Conservation (phyloP, 1,139 yeast species). For the Candida freyschussii region DNA sequence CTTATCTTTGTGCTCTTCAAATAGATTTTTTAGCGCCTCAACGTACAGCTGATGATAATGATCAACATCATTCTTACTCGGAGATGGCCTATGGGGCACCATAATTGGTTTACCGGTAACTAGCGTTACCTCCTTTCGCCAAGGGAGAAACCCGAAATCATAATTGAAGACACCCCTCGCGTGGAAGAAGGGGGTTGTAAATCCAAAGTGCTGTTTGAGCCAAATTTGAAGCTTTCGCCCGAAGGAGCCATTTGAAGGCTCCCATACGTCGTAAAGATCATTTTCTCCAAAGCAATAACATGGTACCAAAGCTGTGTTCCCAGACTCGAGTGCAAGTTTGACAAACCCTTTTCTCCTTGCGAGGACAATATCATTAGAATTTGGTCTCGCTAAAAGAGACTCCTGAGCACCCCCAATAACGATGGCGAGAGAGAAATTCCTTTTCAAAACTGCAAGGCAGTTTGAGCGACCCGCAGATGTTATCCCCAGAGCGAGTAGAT, state of each 20-base stretch:
- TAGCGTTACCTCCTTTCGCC: constrained; percentile 71
- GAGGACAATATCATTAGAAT: constrained; percentile 58
- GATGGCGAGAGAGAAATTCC: constrained; percentile 74
- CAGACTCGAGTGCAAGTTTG: constrained; percentile 75
- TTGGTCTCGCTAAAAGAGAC: constrained; percentile 65
- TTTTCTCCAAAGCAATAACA: constrained; percentile 92
- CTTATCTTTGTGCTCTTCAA: constrained; percentile 61
- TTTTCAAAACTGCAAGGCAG: constrained; percentile 60
- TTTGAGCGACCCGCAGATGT: constrained; percentile 81
- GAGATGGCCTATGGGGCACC: constrained; percentile 48
- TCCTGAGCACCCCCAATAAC: constrained; percentile 97
- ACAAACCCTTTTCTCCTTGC: constrained; percentile 84
- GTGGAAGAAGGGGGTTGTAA: constrained; percentile 86
- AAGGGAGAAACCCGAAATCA: constrained; percentile 88
- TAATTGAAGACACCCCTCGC: constrained; percentile 92
- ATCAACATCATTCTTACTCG: constrained; percentile 49
- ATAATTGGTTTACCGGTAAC: constrained; percentile 80
- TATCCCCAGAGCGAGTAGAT: constrained; percentile 73
- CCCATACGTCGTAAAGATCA: constrained; percentile 61
- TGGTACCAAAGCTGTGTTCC: constrained; percentile 79
- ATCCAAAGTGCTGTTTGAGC: constrained; percentile 67
- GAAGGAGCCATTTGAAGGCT: constrained; percentile 51
- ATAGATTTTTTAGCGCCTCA: constrained; percentile 60
- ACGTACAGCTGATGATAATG: constrained; percentile 70
- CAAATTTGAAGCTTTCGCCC: constrained; percentile 57